Conservation (phyloP, 2,329 filamentous ascomycete genomes). For the Colletotrichum musicola region DNA sequence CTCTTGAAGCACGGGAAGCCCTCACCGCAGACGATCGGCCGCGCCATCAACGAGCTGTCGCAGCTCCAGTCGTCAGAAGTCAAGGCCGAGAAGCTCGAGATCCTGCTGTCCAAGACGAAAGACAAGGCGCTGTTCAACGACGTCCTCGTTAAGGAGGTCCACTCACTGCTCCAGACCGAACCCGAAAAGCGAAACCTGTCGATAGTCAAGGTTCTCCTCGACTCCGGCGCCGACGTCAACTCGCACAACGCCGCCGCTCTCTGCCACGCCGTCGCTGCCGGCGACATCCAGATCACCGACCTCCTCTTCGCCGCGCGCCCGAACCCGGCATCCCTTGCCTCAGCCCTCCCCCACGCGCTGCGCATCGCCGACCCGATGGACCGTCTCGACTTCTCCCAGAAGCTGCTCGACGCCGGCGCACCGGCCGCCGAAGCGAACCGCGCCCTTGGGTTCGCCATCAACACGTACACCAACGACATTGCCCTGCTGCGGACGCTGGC, state of each 20-base stretch:
- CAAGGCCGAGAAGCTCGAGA: constrained; percentile 64
- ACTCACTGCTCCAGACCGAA: constrained; percentile 55
- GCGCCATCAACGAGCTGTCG: constrained; percentile 57
- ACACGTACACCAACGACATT: constrained; percentile 60
- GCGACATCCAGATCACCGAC: constrained; percentile 60
- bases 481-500: constrained; percentile 61
- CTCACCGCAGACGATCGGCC: constrained; percentile 55
- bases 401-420: constrained; percentile 63
- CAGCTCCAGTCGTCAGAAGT: constrained; percentile 56
- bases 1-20: constrained; percentile 62
- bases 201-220: constrained; percentile 61
- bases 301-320: constrained; percentile 60
- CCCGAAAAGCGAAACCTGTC: constrained; percentile 55
- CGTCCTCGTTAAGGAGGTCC: constrained; percentile 65
- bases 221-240: constrained; percentile 68
- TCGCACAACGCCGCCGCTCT: constrained; percentile 64
- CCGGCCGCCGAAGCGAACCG: constrained; percentile 61
- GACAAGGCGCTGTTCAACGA: constrained; percentile 58
- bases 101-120: constrained; percentile 58
- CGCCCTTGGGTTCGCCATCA: constrained; percentile 65
- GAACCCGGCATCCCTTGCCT: constrained; percentile 58
- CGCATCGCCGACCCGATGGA: constrained; percentile 64
- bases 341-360: constrained; percentile 65
- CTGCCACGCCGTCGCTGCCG: constrained; percentile 62
- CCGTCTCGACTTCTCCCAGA: constrained; percentile 63